Evolutionary conservation across 2,329 filamentous ascomycete genomes (phyloP).

Genomic region (Coniochaeta prunicola): DNA sequence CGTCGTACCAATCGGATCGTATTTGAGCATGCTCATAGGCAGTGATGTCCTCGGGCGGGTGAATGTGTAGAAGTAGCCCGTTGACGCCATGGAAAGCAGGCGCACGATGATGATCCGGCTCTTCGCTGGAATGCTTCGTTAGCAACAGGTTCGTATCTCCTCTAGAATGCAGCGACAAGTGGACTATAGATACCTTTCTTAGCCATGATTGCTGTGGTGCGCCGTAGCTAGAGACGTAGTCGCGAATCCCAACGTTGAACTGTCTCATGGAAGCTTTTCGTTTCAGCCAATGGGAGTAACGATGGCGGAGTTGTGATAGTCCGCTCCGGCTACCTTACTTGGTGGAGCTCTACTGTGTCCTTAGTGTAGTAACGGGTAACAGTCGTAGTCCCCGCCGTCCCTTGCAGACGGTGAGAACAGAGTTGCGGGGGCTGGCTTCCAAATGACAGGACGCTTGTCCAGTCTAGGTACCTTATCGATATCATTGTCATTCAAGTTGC

Average conservation of each 20-base stretch:
- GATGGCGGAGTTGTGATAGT: background rate
- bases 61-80: slow-evolving; percentile 93
- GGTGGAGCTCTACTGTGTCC: too few species aligned
- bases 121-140: slow-evolving; percentile 54
- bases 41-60: slow-evolving; percentile 71
- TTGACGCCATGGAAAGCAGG: slow-evolving; percentile 97
- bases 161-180: too few species aligned
- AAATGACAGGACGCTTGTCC: too few species aligned
- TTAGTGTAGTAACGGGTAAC: too few species aligned
- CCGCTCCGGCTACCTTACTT: background rate
- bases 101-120: slow-evolving; percentile 89
- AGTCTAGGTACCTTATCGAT: too few species aligned
- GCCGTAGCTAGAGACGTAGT: background rate
- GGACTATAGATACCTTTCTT: slow-evolving; percentile 19
- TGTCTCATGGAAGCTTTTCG: background rate
- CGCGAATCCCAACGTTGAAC: background rate
- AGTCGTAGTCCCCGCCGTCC: too few species aligned
- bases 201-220: slow-evolving; percentile 8
- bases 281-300: background rate
- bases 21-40: slow-evolving; percentile 96
- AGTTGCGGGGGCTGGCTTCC: too few species aligned
- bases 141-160: background rate
- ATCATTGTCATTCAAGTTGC: too few species aligned
- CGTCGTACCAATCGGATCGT: slow-evolving; percentile 85
- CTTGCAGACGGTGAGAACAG: too few species aligned